Base-by-base conservation (phyloP, 2,329 filamentous ascomycete species). In the Xylaria multiplex region DNA sequence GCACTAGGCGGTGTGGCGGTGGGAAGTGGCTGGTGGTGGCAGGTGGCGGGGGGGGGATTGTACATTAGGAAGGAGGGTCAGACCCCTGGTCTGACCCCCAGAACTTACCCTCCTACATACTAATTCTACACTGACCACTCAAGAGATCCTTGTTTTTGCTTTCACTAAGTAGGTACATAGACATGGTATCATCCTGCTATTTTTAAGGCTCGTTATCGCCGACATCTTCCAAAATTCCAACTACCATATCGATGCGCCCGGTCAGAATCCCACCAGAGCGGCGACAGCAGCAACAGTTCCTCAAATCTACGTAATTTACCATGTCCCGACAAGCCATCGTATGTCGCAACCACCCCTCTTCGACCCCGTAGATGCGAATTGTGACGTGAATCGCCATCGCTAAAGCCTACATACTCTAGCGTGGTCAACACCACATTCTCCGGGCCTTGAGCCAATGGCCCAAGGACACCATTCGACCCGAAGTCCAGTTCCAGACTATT, bases 391-490 rank as follows among this genome's bases (percentile, higher is more conserved):
- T 9, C 8, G 11, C 6, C 37, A 50, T 9, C 22, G 42, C 65
- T 66, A 59, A 59, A 40, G 16, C n/a, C 24, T 35, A 14, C 22
- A 2, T 27, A 6, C 46, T 40, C 42, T 68, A 86, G 84, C 76
- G 79, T 72, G 80, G 79, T 43, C 79, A 80, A 67, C 80, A 79
- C 70, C 82, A 83, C 70, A 81, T 85, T 78, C 79, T 83, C 50
- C 81, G 82, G 60, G 82, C 82, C 32, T 79, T 88, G 61, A 80
- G 83, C 64, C 82, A 83, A 69, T 91, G 89, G 89, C 89, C 89
- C 52, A 85, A 85, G 72, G 88, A 91, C 73, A 80, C 81, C 64
- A 82, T 91, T 50, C 87, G 89, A 0, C 88, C 88, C 7, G 84
- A 88, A 64, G 82, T 85, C 75, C 87, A 90, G 76, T 83, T 91